These are phyloP conservation scores for Rhodamnia argentea DNA, from an alignment of 345 rosid genomes.

Conservation along the genomic window DNA sequence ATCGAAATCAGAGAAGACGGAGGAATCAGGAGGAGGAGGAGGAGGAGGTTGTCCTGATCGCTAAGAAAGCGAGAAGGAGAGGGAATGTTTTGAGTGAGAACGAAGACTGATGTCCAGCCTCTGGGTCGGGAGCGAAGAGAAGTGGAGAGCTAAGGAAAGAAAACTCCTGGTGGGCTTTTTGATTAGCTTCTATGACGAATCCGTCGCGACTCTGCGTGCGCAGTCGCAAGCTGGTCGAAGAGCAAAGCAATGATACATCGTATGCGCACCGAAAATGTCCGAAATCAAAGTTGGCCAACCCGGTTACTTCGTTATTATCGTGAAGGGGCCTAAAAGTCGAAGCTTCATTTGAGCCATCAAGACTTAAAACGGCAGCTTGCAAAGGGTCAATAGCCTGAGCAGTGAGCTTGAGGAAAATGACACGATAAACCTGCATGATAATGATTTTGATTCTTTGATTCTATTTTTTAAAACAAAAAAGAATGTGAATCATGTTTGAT, in stretches of 20 bases:
- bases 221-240: neutral
- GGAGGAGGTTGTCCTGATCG: neutral
- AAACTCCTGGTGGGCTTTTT: neutral
- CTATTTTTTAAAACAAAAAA: too few relatives aligned
- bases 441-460: too few relatives aligned
- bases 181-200: neutral
- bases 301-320: too few relatives aligned
- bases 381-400: neutral
- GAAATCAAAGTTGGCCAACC: fast-evolving
- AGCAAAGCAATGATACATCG: neutral
- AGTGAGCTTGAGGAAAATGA: fast-evolving
- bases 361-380: neutral
- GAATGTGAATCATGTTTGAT: too few relatives aligned
- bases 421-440: too few relatives aligned
- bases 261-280: neutral
- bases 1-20: neutral
- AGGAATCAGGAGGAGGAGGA: neutral
- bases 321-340: neutral
- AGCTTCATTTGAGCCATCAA: neutral
- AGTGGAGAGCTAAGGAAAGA: neutral
- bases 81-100: neutral
- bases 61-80: neutral
- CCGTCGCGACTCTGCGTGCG: neutral
- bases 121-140: neutral
- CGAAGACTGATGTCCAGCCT: neutral